Conservation (phyloP, 768 basidiomycete species). For the Tylopilus cervinicoccineus region DNA sequence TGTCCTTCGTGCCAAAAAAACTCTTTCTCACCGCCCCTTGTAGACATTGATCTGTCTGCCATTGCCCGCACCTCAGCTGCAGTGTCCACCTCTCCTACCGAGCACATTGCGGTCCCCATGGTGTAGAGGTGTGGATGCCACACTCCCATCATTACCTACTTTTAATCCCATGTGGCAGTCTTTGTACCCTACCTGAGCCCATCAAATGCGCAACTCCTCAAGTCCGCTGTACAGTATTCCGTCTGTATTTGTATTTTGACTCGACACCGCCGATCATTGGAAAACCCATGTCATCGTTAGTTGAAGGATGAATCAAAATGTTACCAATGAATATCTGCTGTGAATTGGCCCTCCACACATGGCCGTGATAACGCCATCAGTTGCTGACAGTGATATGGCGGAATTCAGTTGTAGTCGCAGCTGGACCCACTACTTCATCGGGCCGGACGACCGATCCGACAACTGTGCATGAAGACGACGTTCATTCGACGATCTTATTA, state of each 20-base stretch:
- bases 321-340: background rate
- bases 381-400: too few relatives aligned
- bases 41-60: constrained; percentile 58
- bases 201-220: background rate
- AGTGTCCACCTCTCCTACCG: constrained; percentile 50
- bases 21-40: constrained; percentile 2
- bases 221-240: constrained; percentile 6
- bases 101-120: constrained; percentile 4
- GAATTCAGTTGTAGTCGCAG: too few relatives aligned
- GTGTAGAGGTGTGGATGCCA: constrained; percentile 19
- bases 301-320: background rate
- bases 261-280: background rate
- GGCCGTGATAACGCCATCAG: too few relatives aligned
- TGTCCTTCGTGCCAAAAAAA: too few relatives aligned
- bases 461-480: too few relatives aligned
- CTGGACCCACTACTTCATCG: too few relatives aligned
- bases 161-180: background rate
- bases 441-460: too few relatives aligned
- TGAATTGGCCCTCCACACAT: background rate
- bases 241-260: constrained; percentile 21
- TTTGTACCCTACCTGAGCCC: background rate
- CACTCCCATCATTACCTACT: background rate
- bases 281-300: background rate
- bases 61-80: constrained; percentile 84
- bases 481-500: too few relatives aligned